These are phyloP conservation scores for Populus hybrid DNA, from an alignment of 441 rosid genomes.

Conservation along the genomic window DNA sequence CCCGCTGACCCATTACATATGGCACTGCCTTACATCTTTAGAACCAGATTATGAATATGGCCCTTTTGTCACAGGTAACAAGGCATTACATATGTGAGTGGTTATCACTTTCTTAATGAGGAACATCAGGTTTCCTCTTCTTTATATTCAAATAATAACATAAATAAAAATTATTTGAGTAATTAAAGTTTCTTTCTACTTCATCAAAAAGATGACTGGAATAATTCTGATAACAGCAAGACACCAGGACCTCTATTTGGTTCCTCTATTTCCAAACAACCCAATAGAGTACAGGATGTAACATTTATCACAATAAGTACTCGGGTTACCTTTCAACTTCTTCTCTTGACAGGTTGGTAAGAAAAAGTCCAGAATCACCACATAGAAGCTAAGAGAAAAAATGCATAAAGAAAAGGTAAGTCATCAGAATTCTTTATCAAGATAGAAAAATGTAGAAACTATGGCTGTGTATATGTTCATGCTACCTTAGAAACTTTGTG, in stretches of 20 bases:
- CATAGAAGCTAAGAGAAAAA: constrained; percentile 51
- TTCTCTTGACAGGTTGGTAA: constrained; percentile 76
- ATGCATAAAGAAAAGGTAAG: background rate
- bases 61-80: background rate
- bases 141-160: background rate
- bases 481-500: constrained; percentile 78
- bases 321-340: constrained; percentile 73
- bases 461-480: background rate
- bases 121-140: background rate
- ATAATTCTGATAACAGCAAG: background rate
- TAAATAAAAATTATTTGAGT: background rate
- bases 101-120: background rate
- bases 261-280: background rate
- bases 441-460: background rate
- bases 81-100: background rate
- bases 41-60: background rate
- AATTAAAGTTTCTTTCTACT: background rate
- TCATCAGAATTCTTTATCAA: background rate
- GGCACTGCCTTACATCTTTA: background rate
- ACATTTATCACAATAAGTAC: background rate
- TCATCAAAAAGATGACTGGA: background rate
- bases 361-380: constrained; percentile 83
- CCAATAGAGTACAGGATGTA: background rate
- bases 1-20: background rate
- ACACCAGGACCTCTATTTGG: background rate